Evolutionary conservation across 1,139 yeast species (phyloP).

Genomic region (Candida buenavistaensis): DNA sequence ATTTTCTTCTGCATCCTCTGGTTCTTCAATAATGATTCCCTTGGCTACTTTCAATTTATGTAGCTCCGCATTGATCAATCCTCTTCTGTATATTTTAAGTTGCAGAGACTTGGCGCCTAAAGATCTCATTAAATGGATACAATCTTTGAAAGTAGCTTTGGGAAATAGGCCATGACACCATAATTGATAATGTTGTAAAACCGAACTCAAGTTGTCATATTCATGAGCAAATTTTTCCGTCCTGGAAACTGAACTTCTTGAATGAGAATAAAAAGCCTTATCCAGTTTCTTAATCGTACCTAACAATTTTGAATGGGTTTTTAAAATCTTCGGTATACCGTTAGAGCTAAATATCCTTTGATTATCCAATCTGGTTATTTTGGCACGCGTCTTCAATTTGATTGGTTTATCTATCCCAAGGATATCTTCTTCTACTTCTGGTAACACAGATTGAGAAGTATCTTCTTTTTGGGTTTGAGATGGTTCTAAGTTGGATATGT

Average conservation of each 20-base stretch:
- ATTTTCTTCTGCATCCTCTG: constrained; percentile 6
- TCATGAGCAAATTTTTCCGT: constrained; percentile 36
- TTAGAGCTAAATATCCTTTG: constrained; percentile 44
- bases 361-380: constrained; percentile 47
- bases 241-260: constrained; percentile 2
- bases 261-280: constrained; percentile 16
- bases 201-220: constrained; percentile 38
- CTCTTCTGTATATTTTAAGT: constrained; percentile 36
- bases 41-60: constrained; percentile 30
- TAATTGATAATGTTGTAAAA: constrained; percentile 69
- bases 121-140: constrained; percentile 35
- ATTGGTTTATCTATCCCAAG: constrained; percentile 45
- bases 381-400: constrained; percentile 32
- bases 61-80: constrained; percentile 36
- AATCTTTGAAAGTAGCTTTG: constrained; percentile 72
- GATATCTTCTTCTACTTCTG: constrained; percentile 23
- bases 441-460: background rate
- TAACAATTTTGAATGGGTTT: constrained; percentile 37
- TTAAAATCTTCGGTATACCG: constrained; percentile 50
- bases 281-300: constrained; percentile 31
- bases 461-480: background rate
- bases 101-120: constrained; percentile 35
- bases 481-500: background rate
- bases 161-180: constrained; percentile 88
- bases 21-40: constrained; percentile 25